Percentiles rank a stretch among this genome's conserved stretches.
These are phyloP conservation scores for Murraya koenigii DNA, from an alignment of 345 rosid genomes.

Conservation along the genomic window DNA sequence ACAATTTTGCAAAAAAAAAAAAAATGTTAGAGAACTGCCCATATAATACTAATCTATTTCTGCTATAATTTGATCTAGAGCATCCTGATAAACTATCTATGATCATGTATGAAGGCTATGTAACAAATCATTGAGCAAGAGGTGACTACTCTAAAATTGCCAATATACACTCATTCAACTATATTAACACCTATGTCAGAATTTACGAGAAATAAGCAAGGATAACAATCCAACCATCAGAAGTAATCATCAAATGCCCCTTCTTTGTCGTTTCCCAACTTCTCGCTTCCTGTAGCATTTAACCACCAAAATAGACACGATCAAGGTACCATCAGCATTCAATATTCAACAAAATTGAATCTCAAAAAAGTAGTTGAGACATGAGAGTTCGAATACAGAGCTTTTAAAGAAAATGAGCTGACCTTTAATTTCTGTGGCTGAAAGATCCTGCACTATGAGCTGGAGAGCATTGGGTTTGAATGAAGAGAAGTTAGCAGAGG, in stretches of 20 bases:
- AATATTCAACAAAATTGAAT: constrained; percentile 7
- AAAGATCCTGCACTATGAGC: constrained; percentile 50
- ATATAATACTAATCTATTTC: constrained; percentile 8
- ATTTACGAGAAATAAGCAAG: not conserved
- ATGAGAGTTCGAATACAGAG: not conserved
- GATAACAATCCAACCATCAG: constrained; percentile 31
- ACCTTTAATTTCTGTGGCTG: constrained; percentile 54
- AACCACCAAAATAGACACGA: constrained; percentile 15
- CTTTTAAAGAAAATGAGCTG: constrained; percentile 19
- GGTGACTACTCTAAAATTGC: constrained; percentile 16
- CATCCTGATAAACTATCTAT: constrained; percentile 21
- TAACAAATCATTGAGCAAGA: constrained; percentile 11
- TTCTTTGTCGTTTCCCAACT: constrained; percentile 50
- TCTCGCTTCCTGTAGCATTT: constrained; percentile 59
- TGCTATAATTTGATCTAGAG: constrained; percentile 11
- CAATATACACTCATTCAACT: constrained; percentile 7
- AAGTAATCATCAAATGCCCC: constrained; percentile 87
- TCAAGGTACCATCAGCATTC: constrained; percentile 8
- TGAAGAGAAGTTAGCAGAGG: constrained; percentile 27
- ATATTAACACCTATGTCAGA: constrained; percentile 18
- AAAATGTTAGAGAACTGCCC: constrained; percentile 1
- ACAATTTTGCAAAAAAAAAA: not conserved
- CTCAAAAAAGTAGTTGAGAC: not conserved
- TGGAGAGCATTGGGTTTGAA: constrained; percentile 35
- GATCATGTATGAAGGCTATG: constrained; percentile 8